Percentiles rank a stretch among this genome's conserved stretches.
These are phyloP conservation scores for Angomonas deanei DNA, from an alignment of 208 protist genomes.

Conservation along the genomic window DNA sequence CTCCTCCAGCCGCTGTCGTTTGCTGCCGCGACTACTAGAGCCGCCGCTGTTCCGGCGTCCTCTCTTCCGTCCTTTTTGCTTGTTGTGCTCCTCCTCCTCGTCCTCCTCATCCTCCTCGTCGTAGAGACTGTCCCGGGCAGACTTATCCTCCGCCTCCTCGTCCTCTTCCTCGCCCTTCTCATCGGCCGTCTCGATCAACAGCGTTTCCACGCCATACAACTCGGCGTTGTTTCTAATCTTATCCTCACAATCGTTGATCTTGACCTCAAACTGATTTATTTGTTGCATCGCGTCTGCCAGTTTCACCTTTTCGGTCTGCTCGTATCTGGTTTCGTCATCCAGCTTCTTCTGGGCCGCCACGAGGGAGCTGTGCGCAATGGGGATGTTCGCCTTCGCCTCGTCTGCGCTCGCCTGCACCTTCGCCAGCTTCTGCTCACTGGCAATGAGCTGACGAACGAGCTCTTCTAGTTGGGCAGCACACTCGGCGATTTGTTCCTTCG, in stretches of 20 bases:
- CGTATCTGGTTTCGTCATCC: constrained; percentile 79
- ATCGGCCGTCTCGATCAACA: constrained; percentile 27
- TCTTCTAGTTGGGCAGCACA: constrained; percentile 41
- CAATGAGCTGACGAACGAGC: constrained; percentile 40
- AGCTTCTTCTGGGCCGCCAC: constrained; percentile 63
- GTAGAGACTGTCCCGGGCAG: constrained; percentile 21
- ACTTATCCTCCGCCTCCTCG: not conserved
- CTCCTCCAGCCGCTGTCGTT: not conserved
- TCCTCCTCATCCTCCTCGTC: constrained; percentile 19
- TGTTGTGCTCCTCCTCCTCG: constrained; percentile 1
- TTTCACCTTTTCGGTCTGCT: constrained; percentile 66
- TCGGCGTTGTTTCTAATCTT: constrained; percentile 82
- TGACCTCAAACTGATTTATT: constrained; percentile 81
- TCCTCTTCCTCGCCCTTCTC: constrained; percentile 20
- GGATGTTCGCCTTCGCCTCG: constrained; percentile 48
- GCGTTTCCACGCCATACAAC: constrained; percentile 83
- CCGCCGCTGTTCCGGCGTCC: not conserved
- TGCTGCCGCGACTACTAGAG: not conserved
- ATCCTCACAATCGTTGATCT: constrained; percentile 82
- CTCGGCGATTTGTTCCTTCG: constrained; percentile 42
- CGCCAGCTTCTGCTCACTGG: constrained; percentile 42
- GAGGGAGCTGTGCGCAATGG: constrained; percentile 46
- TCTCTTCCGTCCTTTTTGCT: not conserved
- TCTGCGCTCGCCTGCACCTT: constrained; percentile 52
- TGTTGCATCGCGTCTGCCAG: constrained; percentile 80